Base-by-base conservation (phyloP, 176 grass and related monocot species). In the Carex parvula region DNA sequence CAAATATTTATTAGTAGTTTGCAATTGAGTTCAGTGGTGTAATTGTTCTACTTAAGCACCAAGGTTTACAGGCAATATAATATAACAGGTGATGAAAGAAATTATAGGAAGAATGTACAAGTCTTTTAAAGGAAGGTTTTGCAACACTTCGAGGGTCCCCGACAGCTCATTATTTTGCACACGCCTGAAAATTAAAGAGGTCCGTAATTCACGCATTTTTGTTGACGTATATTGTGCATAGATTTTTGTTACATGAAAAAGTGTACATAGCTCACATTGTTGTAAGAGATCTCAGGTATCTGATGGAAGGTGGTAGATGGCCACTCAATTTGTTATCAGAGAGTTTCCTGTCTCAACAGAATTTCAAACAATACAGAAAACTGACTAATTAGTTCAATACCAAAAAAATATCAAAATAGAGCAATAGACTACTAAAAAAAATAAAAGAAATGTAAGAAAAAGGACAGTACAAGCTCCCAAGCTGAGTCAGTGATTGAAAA, bases 41-140 rank as follows among this genome's bases (percentile, higher is more conserved):
- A 54, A 5, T 15, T 39, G 4, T 68, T 76, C 3, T 76, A 30
- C 22, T 76, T 3, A 55, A 55, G 52, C 10, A 24, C 70, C 8
- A 26, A 50, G 13, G 11, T 21, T 72, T 22, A 48, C n/a, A 0
- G 41, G 4, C 8, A 72, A 20, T 21, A 20, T 57, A 17, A 82
- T 76, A 62, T 82, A 79, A 85, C 24, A 59, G 20, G 21, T 79
- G 3, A 85, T 54, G 33, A 83, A 52, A 90, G 46, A 60, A 22
- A 86, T 81, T 61, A 81, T 33, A 64, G 66, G 15, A 33, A 87
- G 82, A 69, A 86, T 72, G 61, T 98, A 98, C 95, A 98, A 89
- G 90, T 98, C 91, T 93, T 90, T 87, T 64, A 98, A 87, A 54
- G 95, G 85, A 52, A 98, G 95, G 89, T 91, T 85, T 89, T 95